phyloP scores from a whole-genome alignment of 2,329 filamentous ascomycete genomes.

The Fusarium transvaalense region DNA sequence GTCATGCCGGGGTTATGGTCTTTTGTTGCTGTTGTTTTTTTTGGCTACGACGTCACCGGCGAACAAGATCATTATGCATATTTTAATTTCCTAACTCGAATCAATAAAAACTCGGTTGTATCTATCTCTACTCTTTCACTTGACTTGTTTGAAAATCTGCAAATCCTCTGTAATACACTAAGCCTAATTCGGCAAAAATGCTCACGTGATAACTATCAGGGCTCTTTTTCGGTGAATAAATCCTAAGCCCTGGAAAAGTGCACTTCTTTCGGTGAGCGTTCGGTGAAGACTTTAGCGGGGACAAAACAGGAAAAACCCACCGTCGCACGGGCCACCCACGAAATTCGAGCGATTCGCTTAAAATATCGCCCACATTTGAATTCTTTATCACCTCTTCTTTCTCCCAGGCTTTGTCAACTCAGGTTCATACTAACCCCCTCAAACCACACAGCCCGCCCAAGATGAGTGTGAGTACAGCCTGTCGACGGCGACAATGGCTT shows the following conservation, averaged over 20 bases:
- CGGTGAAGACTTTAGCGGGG: conserved; percentile 22
- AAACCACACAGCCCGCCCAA: conserved; percentile 55
- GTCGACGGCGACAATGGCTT: conserved; percentile 48
- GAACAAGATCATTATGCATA: conserved; percentile 47
- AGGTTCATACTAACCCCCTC: conserved; percentile 54
- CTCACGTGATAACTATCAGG: conserved; percentile 23
- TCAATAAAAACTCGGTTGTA: conserved; percentile 33
- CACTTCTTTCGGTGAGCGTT: conserved; percentile 15
- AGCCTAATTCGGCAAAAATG: too few species aligned
- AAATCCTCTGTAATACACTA: neutral
- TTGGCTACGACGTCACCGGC: conserved; percentile 50
- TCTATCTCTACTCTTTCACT: neutral
- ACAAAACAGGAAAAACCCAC: neutral
- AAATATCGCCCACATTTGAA: conserved; percentile 56
- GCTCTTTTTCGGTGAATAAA: conserved; percentile 20
- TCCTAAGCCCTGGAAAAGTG: neutral
- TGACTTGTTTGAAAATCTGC: neutral
- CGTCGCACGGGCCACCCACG: conserved; percentile 46
- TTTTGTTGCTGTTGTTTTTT: conserved; percentile 34
- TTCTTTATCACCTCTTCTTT: conserved; percentile 52
- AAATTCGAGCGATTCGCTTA: conserved; percentile 53
- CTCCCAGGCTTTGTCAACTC: conserved; percentile 52
- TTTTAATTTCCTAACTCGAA: conserved; percentile 41
- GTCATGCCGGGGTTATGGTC: conserved; percentile 30
- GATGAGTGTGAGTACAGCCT: conserved; percentile 56